Base-by-base conservation (phyloP, 1,139 yeast species). In the Kodamaea derodonti region DNA sequence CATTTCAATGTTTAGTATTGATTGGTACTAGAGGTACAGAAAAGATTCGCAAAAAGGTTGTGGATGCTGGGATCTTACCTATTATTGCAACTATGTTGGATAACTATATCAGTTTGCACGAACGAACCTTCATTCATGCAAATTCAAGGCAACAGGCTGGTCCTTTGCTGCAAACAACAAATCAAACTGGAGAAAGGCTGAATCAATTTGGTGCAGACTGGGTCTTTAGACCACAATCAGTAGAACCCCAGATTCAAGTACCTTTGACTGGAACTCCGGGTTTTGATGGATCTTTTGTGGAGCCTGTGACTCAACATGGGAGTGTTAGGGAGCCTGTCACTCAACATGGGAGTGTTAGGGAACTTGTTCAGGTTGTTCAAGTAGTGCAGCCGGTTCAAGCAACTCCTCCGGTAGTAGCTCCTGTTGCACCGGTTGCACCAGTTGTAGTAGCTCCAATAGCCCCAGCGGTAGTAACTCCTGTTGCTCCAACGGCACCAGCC, bases 21-120 rank as follows among this genome's bases (percentile, higher is more conserved):
- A 78, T 92, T 18, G 96, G 97, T 12, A 90, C 97, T 1, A 71
- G 97, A 47, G 98, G 98, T 20, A 80, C 95, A 1, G 97, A 90
- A 57, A 68, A 69, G 37, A 85, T 88, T 33, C 70, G 98, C 32
- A 80, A 83, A 47, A 79, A 92, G 47, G 86, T 92, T 6, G 96
- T 88, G 5, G 81, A 84, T 45, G 95, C 97, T 2, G 97, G 97
- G 3, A 80, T 90, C 40, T 72, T 92, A 26, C 97, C 97, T 2
- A 78, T 92, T 7, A 76, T 92, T 35, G 95, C 96, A 37, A 90
- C 98, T 0, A 84, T 92, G 4, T 68, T 92, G 47, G 97, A 92
- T 58, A 90, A 88, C 59, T 88, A 84, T 56, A 65, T 84, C 34
- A 57, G 69, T 6, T 47, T 69, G 13, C 69, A 70, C 42, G 75